phyloP scores from a whole-genome alignment of 2,329 filamentous ascomycete species.

The Microcyclospora tardicrescens region DNA sequence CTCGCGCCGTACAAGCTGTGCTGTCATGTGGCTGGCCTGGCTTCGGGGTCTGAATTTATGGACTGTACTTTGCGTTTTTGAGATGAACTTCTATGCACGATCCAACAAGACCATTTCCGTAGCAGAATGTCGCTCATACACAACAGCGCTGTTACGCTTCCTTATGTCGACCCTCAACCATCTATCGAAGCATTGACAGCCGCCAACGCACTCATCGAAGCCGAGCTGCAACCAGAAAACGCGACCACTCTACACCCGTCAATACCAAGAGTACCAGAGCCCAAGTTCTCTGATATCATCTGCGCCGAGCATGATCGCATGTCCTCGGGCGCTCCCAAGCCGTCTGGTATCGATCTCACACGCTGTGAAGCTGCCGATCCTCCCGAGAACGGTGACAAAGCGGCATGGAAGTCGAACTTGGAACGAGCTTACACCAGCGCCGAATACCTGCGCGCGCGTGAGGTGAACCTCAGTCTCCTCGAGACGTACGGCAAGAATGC shows the following conservation, averaged over 20 bases:
- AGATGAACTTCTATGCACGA: no score
- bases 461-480: conserved; percentile 57
- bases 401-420: conserved; percentile 39
- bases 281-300: conserved; percentile 54
- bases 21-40: no score
- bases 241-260: conserved; percentile 42
- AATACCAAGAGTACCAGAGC: conserved; percentile 40
- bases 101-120: no score
- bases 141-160: conserved; percentile 65
- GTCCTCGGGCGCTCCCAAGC: conserved; percentile 33
- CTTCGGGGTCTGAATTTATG: no score
- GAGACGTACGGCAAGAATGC: conserved; percentile 76
- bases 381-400: conserved; percentile 31
- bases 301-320: conserved; percentile 56
- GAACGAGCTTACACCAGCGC: conserved; percentile 45
- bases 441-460: conserved; percentile 43
- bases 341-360: conserved; percentile 58
- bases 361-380: conserved; percentile 72
- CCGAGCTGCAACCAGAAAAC: conserved; percentile 46
- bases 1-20: no score
- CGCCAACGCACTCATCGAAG: conserved; percentile 55
- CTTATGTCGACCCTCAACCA: conserved; percentile 70
- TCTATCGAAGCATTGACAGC: conserved; percentile 49
- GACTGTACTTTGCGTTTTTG: no score
- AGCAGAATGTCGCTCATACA: conserved; percentile 50